Evolutionary conservation across 495 filamentous ascomycete species (phyloP), one percentile per base, ranked within the genome.

Genomic region (Xylaria palmicola): DNA sequence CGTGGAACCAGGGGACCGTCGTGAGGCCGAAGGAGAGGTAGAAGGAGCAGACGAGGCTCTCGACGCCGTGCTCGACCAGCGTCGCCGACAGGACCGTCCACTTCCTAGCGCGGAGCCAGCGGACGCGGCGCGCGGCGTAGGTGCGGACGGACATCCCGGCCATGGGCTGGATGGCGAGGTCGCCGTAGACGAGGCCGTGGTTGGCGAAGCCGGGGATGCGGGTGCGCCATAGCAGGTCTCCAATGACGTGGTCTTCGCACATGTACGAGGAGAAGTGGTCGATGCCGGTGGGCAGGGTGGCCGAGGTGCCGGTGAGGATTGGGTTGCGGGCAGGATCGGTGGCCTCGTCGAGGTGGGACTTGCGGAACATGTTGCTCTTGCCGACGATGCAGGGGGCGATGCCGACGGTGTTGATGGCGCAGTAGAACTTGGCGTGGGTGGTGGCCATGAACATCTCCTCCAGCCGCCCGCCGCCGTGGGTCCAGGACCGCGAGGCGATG

Each of bases 361-460:
- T 89, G 27, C 94, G 90, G 79, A 98, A 98, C 90, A 99, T 96
- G 75, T 94, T 98, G 55, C 90, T 95, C 76, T 99, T 99, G 26
- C 94, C 94, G 6, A 98, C 90, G 56, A 95, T 90, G 73, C 95
- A 98, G 6, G 95, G 93, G 0, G 94, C 93, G 59, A 98, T 77
- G 17, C 87, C 80, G 24, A 97, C 90, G 6, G 92, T 92, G 77
- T 97, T 97, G 82, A 98, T 98, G 58, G 93, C 94, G 20, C 88
- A 90, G 78, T 99, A 99, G 82, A 99, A 97, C 68, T 99, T 99
- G 53, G 92, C 92, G 74, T 99, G 95, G 0, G 91, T 88, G 8
- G 91, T 93, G 1, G 92, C 88, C 78, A 97, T 85, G 77, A 99
- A 99, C 72, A 90, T 83, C 67, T 98, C 93, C 68, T 99, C 95